These are phyloP conservation scores for Cydonia oblonga DNA, from an alignment of 331 rosid species.

Conservation along the genomic window DNA sequence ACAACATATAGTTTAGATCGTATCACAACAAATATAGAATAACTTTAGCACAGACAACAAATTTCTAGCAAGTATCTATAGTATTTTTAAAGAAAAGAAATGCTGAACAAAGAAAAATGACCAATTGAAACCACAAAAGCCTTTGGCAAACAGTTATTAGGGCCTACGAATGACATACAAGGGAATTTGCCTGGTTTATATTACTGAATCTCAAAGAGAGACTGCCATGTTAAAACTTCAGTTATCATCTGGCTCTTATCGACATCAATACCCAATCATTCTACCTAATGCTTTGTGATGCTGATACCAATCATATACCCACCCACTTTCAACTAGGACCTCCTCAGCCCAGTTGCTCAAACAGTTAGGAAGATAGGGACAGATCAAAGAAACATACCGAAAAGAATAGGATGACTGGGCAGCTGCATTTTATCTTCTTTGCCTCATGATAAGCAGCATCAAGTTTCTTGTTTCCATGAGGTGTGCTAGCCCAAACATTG, in stretches of 20 bases:
- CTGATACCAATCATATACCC: background rate
- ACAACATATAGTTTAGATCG: background rate
- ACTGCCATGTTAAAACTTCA: background rate
- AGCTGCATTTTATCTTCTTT: constrained; percentile 25
- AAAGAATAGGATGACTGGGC: constrained; percentile 40
- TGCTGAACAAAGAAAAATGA: background rate
- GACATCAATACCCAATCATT: background rate
- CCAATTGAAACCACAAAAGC: background rate
- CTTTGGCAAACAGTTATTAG: background rate
- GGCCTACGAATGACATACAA: background rate
- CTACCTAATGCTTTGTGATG: background rate
- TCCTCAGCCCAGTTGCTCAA: background rate
- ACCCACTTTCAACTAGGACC: background rate
- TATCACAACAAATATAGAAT: background rate
- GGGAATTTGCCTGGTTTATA: background rate
- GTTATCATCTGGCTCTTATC: background rate
- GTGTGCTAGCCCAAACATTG: constrained; percentile 52
- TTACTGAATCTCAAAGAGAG: background rate
- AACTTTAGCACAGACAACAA: background rate
- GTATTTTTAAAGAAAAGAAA: background rate
- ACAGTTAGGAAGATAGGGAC: background rate
- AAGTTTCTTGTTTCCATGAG: constrained; percentile 58
- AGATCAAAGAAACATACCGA: constrained; percentile 27
- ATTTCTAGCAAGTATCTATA: background rate
- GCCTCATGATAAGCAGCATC: constrained; percentile 50